Evolutionary conservation across 2,329 filamentous ascomycete species (phyloP).

Genomic region (Zelopaecilomyces penicillatus): DNA sequence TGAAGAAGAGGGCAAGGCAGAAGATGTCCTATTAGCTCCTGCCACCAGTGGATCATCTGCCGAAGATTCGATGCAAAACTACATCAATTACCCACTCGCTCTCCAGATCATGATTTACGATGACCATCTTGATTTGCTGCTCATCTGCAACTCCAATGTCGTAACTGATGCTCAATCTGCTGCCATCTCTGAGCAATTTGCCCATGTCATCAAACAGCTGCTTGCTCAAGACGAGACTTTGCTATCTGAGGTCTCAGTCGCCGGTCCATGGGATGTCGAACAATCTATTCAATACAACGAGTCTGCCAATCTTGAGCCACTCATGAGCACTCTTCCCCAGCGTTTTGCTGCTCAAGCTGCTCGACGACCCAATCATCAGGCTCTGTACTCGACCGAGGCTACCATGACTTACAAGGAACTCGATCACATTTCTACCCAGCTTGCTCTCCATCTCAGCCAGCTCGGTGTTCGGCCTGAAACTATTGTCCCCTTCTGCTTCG

Average conservation of each 20-base stretch:
- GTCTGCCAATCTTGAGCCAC: background rate
- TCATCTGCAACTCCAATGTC: constrained; percentile 3
- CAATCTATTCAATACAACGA: constrained; percentile 4
- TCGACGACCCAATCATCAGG: constrained; percentile 3
- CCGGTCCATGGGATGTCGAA: constrained; percentile 5
- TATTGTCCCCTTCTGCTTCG: constrained; percentile 9
- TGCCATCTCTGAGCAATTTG: constrained; percentile 3
- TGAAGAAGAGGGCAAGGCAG: background rate
- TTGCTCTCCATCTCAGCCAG: constrained; percentile 4
- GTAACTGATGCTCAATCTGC: constrained; percentile 2
- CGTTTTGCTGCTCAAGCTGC: constrained; percentile 1
- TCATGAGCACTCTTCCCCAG: constrained; percentile 1
- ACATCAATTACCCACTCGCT: constrained; percentile 4
- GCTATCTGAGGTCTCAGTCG: background rate
- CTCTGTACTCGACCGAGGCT: constrained; percentile 4
- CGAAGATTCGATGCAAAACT: constrained; percentile 5
- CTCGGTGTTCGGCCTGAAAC: constrained; percentile 18
- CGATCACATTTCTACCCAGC: background rate
- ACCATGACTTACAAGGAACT: constrained; percentile 5
- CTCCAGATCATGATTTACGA: constrained; percentile 2
- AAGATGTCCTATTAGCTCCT: background rate
- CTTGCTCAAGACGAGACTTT: background rate
- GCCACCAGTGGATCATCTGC: background rate
- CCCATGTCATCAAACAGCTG: background rate
- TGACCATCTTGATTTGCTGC: background rate